Conservation (phyloP, 139 green algal genomes). For the Chlorella sp. region DNA sequence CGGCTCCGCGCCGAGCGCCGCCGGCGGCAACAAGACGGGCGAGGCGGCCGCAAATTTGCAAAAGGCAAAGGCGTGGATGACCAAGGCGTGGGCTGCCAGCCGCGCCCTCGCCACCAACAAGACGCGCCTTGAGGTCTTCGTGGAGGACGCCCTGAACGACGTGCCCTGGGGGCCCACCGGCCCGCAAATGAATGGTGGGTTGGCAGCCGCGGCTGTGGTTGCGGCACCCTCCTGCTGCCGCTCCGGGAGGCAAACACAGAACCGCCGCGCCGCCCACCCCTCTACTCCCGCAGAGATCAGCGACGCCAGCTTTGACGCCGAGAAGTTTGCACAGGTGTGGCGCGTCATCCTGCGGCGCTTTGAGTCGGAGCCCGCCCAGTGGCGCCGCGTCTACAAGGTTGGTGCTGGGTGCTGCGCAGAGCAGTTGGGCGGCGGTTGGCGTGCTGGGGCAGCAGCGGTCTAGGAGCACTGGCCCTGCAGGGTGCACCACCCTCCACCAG, state of each 20-base stretch:
- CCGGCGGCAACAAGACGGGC: no score
- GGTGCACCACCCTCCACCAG: no score
- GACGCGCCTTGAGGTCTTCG: background rate
- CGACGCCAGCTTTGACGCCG: conserved; percentile 29
- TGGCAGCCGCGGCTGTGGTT: background rate
- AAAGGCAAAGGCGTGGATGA: no score
- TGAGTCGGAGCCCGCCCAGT: conserved; percentile 4
- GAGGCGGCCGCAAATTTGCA: no score
- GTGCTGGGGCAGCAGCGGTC: background rate
- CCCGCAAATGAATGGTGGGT: background rate
- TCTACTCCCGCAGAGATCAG: background rate
- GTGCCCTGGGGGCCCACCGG: conserved; percentile 17
- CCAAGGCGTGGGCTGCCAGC: no score
- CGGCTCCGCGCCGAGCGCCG: no score
- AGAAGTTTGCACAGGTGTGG: conserved; percentile 35
- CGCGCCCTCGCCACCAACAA: background rate
- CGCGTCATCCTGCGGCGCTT: conserved; percentile 17
- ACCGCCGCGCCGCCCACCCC: background rate
- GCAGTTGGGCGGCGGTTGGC: background rate
- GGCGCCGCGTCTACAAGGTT: conserved; percentile 30
- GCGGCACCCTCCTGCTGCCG: no score
- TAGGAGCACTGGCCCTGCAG: no score
- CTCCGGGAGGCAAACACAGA: background rate
- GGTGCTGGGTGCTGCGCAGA: background rate
- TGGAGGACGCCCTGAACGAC: background rate